phyloP scores from a whole-genome alignment of 2,329 filamentous ascomycete genomes.

The Stylonectria norvegica region DNA sequence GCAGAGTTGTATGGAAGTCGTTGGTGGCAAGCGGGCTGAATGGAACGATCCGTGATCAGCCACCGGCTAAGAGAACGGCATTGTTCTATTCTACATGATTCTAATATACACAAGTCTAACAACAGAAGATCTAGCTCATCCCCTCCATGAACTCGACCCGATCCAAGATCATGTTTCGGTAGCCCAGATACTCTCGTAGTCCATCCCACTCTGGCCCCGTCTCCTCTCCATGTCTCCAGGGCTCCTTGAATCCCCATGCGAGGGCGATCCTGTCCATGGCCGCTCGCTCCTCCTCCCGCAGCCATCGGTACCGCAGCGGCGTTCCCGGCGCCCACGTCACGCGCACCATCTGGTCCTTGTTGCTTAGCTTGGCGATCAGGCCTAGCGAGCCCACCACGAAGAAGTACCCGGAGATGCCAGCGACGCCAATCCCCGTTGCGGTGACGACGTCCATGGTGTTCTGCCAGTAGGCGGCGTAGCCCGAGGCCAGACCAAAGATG shows the following conservation, averaged over 20 bases:
- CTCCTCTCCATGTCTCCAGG: conserved; percentile 79
- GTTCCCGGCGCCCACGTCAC: conserved; percentile 87
- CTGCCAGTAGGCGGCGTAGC: conserved; percentile 41
- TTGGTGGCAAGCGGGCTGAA: not conserved
- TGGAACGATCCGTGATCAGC: too few species aligned
- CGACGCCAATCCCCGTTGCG: conserved; percentile 75
- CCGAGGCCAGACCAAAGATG: conserved; percentile 65
- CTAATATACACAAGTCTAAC: conserved; percentile 15
- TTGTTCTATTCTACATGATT: conserved; percentile 14
- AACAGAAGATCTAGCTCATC: conserved; percentile 51
- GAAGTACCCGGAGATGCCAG: conserved; percentile 79
- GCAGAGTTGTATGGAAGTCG: too few species aligned
- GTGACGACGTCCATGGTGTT: conserved; percentile 73
- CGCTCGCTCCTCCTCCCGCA: conserved; percentile 84
- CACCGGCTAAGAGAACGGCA: not conserved
- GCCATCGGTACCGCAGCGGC: conserved; percentile 75
- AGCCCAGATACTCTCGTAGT: conserved; percentile 76
- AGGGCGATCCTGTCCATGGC: conserved; percentile 82
- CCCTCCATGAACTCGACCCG: conserved; percentile 87
- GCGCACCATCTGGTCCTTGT: conserved; percentile 92
- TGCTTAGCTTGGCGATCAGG: conserved; percentile 76
- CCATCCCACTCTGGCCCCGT: conserved; percentile 86
- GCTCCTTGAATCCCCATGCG: conserved; percentile 88
- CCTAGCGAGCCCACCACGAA: conserved; percentile 78
- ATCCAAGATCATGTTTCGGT: conserved; percentile 87